Evolutionary conservation across 148 eudicot genomes (phyloP).

Genomic region (Chenopodium quinoa): DNA sequence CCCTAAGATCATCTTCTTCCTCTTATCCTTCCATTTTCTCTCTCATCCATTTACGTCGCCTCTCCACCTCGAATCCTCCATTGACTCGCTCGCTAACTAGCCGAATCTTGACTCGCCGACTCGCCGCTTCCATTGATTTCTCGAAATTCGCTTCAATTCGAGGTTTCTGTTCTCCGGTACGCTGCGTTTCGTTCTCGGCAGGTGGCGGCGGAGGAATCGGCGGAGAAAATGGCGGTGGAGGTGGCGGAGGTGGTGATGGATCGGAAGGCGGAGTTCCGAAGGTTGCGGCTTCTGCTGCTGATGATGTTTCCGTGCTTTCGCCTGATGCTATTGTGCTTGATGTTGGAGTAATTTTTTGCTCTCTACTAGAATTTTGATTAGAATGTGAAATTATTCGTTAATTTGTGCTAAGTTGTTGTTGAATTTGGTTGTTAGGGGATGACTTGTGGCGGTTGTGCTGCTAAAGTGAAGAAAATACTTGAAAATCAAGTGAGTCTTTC

Average conservation of each 20-base stretch:
- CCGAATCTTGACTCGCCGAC: conserved; percentile 34
- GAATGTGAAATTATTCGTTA: neutral
- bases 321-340: conserved; percentile 85
- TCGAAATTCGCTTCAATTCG: conserved; percentile 12
- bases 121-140: conserved; percentile 19
- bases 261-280: conserved; percentile 39
- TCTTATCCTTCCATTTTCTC: conserved; percentile 19
- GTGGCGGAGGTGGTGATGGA: conserved; percentile 58
- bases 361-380: neutral
- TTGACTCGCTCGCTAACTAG: conserved; percentile 21
- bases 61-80: conserved; percentile 22
- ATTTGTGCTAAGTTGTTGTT: neutral
- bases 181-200: conserved; percentile 32
- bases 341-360: conserved; percentile 47
- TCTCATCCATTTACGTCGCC: conserved; percentile 35
- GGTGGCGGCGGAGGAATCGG: conserved; percentile 56
- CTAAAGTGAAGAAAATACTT: conserved; percentile 89
- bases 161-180: neutral
- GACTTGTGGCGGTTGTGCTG: conserved; percentile 96
- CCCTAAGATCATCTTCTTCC: conserved; percentile 33
- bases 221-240: conserved; percentile 36
- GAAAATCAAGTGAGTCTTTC: conserved; percentile 73
- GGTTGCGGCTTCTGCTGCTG: conserved; percentile 32
- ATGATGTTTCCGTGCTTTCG: conserved; percentile 49
- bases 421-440: conserved; percentile 56